Evolutionary conservation across 495 filamentous ascomycete genomes (phyloP).

Genomic region (Talaromyces trachyspermus): DNA sequence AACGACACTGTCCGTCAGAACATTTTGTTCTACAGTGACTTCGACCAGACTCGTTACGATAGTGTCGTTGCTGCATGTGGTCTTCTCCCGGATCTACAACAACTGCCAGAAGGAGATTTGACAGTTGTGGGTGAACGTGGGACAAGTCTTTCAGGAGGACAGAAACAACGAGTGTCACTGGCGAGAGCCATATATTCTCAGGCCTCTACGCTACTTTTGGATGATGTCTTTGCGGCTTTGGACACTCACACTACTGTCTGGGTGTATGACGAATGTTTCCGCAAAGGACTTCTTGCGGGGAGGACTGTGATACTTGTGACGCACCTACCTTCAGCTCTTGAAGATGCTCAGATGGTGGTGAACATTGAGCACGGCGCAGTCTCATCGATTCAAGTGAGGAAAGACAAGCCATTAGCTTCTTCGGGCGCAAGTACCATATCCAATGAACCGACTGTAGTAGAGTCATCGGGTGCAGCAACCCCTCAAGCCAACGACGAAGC

Average conservation of each 20-base stretch:
- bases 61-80: constrained; percentile 53
- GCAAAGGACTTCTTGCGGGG: constrained; percentile 47
- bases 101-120: constrained; percentile 48
- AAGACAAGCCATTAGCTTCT: not conserved
- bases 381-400: constrained; percentile 3
- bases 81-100: constrained; percentile 47
- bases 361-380: constrained; percentile 33
- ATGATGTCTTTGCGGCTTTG: constrained; percentile 55
- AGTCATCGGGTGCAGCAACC: not conserved
- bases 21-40: constrained; percentile 46
- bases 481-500: not conserved
- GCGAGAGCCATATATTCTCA: constrained; percentile 63
- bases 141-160: constrained; percentile 56
- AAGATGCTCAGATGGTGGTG: constrained; percentile 38
- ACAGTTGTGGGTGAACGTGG: constrained; percentile 59
- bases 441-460: not conserved
- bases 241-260: constrained; percentile 60
- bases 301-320: constrained; percentile 60
- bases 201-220: constrained; percentile 49
- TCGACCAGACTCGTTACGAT: constrained; percentile 51
- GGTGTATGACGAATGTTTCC: constrained; percentile 56
- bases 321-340: constrained; percentile 43
- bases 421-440: constrained; percentile 5
- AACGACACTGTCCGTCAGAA: constrained; percentile 53
- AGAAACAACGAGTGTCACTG: constrained; percentile 62